A percentile compares a stretch with the other conserved stretches of the same genome.
Evolutionary conservation across 257 asterid species (phyloP).

Genomic region (Rhazya stricta): DNA sequence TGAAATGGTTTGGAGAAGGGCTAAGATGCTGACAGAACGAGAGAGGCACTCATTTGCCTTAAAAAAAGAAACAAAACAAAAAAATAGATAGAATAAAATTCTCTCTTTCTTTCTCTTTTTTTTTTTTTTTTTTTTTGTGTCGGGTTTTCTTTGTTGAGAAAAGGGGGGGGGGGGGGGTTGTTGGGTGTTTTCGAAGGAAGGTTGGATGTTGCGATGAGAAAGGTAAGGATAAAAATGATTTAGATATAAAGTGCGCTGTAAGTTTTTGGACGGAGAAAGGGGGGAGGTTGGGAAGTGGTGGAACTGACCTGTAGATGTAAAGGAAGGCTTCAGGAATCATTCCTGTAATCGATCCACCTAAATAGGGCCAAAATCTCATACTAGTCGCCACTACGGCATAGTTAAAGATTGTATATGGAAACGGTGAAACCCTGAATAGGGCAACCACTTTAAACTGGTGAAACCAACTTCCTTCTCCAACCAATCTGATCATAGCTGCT

Average conservation of each 20-base stretch:
- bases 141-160: too few relatives aligned
- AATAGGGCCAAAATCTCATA: slow-evolving; percentile 88
- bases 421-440: slow-evolving; percentile 74
- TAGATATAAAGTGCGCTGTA: neutral
- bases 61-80: too few relatives aligned
- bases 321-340: slow-evolving; percentile 95
- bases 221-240: neutral
- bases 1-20: neutral
- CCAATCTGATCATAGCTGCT: slow-evolving; percentile 79
- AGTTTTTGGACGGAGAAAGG: neutral
- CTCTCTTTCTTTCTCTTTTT: too few relatives aligned
- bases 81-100: too few relatives aligned
- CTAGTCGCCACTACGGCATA: slow-evolving; percentile 79
- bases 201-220: neutral
- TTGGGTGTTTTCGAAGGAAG: too few relatives aligned
- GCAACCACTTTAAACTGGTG: slow-evolving; percentile 91
- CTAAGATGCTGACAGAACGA: neutral
- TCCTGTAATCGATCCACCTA: slow-evolving; percentile 80
- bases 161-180: too few relatives aligned
- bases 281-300: neutral
- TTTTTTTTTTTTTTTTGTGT: too few relatives aligned
- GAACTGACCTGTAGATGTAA: slow-evolving; percentile 70
- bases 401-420: slow-evolving; percentile 88
- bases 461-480: slow-evolving; percentile 83
- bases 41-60: neutral